Conservation (phyloP, 371 early-diverging fungal species). For the Funneliformis caledonium region DNA sequence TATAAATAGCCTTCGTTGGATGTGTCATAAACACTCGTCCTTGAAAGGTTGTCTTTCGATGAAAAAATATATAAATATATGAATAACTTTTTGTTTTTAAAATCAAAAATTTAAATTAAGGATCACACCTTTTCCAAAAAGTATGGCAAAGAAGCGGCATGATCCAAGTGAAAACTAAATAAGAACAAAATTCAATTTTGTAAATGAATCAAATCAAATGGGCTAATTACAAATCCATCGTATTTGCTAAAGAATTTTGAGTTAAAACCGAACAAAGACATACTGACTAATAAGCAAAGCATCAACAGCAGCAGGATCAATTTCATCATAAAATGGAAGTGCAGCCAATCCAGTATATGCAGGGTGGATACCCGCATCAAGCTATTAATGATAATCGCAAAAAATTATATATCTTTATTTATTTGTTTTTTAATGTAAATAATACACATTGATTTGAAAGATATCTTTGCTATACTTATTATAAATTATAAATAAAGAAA, state of each 20-base stretch:
- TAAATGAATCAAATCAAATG: constrained; percentile 27
- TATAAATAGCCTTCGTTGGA: constrained; percentile 99
- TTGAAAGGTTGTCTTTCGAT: constrained; percentile 88
- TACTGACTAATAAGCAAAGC: constrained; percentile 97
- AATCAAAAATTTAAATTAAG: neutral
- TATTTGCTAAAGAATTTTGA: neutral
- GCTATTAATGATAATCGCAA: constrained; percentile 51
- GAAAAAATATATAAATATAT: neutral
- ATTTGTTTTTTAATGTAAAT: neutral
- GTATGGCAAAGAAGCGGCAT: constrained; percentile 99
- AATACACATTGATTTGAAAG: neutral
- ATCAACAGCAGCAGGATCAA: constrained; percentile 95
- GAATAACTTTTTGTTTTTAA: constrained; percentile 32
- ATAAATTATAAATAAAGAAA: neutral
- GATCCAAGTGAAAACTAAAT: constrained; percentile 98
- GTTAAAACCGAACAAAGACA: constrained; percentile 34
- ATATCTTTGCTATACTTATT: neutral
- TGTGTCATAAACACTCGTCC: constrained; percentile 99
- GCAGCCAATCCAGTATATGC: constrained; percentile 96
- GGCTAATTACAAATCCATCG: neutral
- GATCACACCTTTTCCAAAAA: constrained; percentile 90
- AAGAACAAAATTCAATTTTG: neutral
- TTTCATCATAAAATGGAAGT: constrained; percentile 98
- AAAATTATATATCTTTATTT: constrained; percentile 9
- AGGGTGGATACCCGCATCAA: constrained; percentile 99